phyloP scores from a whole-genome alignment of 768 basidiomycete species.

The Russula sp. region DNA sequence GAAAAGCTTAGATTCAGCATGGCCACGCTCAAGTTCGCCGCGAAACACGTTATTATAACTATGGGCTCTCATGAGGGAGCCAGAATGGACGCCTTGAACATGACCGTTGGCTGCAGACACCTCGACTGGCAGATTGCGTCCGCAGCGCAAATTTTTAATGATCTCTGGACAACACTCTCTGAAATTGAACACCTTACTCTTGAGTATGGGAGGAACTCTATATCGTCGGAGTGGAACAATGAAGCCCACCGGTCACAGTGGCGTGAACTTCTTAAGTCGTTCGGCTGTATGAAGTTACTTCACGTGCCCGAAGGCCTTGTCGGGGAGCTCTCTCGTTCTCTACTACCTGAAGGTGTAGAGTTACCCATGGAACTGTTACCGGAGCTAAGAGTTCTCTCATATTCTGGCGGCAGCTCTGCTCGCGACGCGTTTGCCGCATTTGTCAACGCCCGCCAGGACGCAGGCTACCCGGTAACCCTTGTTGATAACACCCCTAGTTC shows the following conservation, averaged over 20 bases:
- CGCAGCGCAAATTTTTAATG: neutral
- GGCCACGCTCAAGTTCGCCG: no score
- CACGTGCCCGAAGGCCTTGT: neutral
- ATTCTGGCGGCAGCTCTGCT: neutral
- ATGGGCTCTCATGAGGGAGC: no score
- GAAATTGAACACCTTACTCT: neutral
- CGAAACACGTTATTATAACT: no score
- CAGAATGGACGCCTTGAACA: no score
- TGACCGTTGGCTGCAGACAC: neutral
- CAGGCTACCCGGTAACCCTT: neutral
- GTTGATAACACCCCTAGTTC: no score
- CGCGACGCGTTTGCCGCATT: neutral
- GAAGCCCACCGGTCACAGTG: neutral
- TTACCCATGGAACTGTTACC: neutral
- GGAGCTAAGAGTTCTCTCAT: neutral
- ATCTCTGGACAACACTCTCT: neutral
- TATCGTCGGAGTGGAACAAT: neutral
- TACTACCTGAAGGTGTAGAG: neutral
- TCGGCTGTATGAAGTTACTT: neutral
- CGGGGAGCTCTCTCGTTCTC: neutral
- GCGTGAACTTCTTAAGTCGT: neutral
- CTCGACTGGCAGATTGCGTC: neutral
- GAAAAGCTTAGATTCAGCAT: no score
- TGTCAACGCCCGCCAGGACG: conserved; percentile 18
- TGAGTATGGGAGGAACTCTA: neutral